These are phyloP conservation scores for Solanum chilense DNA, from an alignment of 257 asterid genomes.

Conservation along the genomic window DNA sequence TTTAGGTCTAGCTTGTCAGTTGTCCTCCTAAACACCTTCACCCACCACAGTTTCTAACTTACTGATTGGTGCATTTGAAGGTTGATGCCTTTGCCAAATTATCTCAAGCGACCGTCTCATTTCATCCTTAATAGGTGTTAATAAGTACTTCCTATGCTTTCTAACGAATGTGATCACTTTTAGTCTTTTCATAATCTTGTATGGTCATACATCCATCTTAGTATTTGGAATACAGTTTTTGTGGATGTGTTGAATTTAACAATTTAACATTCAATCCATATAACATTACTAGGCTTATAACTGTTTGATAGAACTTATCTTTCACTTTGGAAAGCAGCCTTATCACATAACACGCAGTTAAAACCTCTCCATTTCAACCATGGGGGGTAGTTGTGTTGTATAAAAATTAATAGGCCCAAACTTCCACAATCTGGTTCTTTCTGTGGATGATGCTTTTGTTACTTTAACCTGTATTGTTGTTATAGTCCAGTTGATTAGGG, in stretches of 20 bases:
- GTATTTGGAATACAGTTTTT: background rate
- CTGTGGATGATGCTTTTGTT: background rate
- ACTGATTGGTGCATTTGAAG: background rate
- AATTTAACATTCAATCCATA: background rate
- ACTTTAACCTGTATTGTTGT: background rate
- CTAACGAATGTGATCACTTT: background rate
- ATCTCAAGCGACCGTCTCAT: background rate
- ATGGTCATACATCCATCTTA: background rate
- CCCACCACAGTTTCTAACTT: background rate
- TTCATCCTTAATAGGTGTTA: background rate
- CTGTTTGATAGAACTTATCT: background rate
- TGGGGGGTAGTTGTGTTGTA: background rate
- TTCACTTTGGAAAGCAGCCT: background rate
- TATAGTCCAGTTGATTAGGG: background rate
- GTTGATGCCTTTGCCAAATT: background rate
- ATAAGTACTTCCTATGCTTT: background rate
- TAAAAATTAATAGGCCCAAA: background rate
- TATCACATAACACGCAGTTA: background rate
- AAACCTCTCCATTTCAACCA: background rate
- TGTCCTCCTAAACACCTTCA: background rate
- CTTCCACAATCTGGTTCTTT: background rate
- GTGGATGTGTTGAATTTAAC: background rate
- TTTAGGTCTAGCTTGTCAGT: background rate
- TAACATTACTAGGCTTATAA: background rate
- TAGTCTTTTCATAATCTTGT: background rate